Evolutionary conservation across 2,329 filamentous ascomycete species (phyloP).

Genomic region (Colletotrichum somersetense): DNA sequence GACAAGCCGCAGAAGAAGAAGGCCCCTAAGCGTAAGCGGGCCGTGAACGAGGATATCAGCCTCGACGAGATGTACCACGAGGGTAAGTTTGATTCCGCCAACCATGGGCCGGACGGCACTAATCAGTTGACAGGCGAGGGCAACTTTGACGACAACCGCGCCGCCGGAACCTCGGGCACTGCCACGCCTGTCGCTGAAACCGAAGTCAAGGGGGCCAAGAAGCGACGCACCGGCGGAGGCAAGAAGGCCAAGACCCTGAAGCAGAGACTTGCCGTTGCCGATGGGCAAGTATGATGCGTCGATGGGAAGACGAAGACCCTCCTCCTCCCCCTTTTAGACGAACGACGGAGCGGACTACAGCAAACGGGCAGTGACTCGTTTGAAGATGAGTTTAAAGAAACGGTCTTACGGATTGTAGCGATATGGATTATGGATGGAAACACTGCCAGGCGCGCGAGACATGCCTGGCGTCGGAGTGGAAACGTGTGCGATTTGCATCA

Average conservation of each 20-base stretch:
- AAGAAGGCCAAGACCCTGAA: slow-evolving; percentile 78
- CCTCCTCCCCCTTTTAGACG: not conserved
- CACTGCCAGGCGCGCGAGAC: slow-evolving; percentile 17
- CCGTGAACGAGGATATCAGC: slow-evolving; percentile 67
- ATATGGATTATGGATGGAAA: slow-evolving; percentile 29
- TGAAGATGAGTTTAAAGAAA: not conserved
- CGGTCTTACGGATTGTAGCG: slow-evolving; percentile 35
- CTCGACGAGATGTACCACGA: slow-evolving; percentile 99
- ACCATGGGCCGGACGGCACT: slow-evolving; percentile 37
- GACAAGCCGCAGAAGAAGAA: slow-evolving; percentile 70
- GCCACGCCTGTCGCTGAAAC: slow-evolving; percentile 79
- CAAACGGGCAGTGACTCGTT: slow-evolving; percentile 3
- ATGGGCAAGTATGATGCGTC: slow-evolving; percentile 61
- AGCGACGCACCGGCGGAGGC: slow-evolving; percentile 59
- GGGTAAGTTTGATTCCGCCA: slow-evolving; percentile 72
- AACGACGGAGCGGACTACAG: slow-evolving; percentile 12
- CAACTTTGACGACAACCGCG: slow-evolving; percentile 90
- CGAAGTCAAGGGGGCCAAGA: slow-evolving; percentile 64
- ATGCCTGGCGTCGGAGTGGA: slow-evolving; percentile 30
- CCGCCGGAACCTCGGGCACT: slow-evolving; percentile 72
- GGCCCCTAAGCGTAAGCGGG: slow-evolving; percentile 67
- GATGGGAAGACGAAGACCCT: not conserved
- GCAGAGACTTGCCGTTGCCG: slow-evolving; percentile 76
- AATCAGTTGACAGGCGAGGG: slow-evolving; percentile 79
- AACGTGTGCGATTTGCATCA: slow-evolving; percentile 33